Conservation (phyloP, 1,284 basidiomycete genomes). For the Rhodotorula glutinis region DNA sequence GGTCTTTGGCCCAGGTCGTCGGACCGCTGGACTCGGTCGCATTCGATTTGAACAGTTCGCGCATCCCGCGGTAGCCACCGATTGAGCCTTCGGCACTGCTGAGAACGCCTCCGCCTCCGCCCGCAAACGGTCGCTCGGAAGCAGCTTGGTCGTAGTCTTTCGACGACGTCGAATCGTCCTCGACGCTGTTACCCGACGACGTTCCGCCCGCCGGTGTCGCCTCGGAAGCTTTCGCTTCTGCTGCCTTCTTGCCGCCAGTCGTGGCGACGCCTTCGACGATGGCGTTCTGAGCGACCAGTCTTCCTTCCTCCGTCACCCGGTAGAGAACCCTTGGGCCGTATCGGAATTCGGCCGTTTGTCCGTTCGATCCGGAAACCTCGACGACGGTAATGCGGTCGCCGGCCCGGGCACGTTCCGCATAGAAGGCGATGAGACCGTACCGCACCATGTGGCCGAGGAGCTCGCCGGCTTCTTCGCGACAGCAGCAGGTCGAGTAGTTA, state of each 20-base stretch:
- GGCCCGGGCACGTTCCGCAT: conserved; percentile 57
- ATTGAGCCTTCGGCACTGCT: conserved; percentile 32
- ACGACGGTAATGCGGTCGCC: conserved; percentile 51
- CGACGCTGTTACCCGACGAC: conserved; percentile 45
- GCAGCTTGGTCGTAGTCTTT: conserved; percentile 7
- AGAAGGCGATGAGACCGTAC: conserved; percentile 81
- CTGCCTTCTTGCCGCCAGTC: conserved; percentile 50
- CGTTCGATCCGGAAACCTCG: conserved; percentile 33
- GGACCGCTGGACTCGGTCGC: conserved; percentile 40
- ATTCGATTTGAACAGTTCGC: conserved; percentile 39
- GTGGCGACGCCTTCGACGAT: conserved; percentile 36
- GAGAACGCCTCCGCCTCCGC: conserved; percentile 18
- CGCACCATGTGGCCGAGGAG: conserved; percentile 96
- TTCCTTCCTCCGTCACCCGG: conserved; percentile 86
- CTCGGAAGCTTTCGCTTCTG: conserved; percentile 49
- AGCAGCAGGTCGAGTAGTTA: conserved; percentile 94
- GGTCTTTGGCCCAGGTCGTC: conserved; percentile 65
- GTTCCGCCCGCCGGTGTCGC: conserved; percentile 1
- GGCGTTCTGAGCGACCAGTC: conserved; percentile 60
- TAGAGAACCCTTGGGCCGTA: conserved; percentile 93
- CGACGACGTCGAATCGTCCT: conserved; percentile 31
- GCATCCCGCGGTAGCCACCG: conserved; percentile 19
- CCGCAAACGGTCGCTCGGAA: conserved; percentile 12
- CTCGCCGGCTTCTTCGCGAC: conserved; percentile 94
- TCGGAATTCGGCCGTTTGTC: conserved; percentile 72